These are phyloP conservation scores for Fabrea salina DNA, from an alignment of 169 alveolate species.

Conservation along the genomic window DNA sequence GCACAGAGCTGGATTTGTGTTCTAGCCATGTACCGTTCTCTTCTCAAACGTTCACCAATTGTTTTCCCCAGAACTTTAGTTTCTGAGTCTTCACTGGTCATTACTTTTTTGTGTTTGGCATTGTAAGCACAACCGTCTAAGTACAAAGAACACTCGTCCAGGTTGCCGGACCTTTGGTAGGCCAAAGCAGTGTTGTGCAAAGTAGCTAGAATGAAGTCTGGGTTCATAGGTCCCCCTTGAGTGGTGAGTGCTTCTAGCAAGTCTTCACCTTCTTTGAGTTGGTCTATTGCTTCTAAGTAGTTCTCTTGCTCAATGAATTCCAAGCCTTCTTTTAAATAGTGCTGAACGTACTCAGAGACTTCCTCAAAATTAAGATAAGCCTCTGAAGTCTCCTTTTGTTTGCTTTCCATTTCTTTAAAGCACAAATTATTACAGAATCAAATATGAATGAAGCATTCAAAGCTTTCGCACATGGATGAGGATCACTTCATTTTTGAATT, in stretches of 20 bases:
- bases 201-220: constrained; percentile 2
- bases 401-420: too few relatives aligned
- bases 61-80: constrained; percentile 9
- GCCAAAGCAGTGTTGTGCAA: constrained; percentile 25
- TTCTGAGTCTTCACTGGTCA: not conserved
- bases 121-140: constrained; percentile 23
- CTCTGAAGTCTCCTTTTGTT: too few relatives aligned
- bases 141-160: constrained; percentile 5
- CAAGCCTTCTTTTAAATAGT: not conserved
- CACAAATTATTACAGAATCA: too few relatives aligned
- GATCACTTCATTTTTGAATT: too few relatives aligned
- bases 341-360: not conserved
- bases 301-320: not conserved
- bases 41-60: constrained; percentile 4
- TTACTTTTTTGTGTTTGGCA: constrained; percentile 2
- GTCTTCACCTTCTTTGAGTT: constrained; percentile 11
- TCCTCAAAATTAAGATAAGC: not conserved
- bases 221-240: not conserved
- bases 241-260: constrained; percentile 11
- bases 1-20: constrained; percentile 72
- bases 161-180: not conserved
- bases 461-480: too few relatives aligned
- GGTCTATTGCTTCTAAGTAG: not conserved
- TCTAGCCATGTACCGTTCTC: constrained; percentile 45
- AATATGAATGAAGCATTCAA: too few relatives aligned